phyloP scores from a whole-genome alignment of 345 rosid genomes.

The Trapa bicornis region DNA sequence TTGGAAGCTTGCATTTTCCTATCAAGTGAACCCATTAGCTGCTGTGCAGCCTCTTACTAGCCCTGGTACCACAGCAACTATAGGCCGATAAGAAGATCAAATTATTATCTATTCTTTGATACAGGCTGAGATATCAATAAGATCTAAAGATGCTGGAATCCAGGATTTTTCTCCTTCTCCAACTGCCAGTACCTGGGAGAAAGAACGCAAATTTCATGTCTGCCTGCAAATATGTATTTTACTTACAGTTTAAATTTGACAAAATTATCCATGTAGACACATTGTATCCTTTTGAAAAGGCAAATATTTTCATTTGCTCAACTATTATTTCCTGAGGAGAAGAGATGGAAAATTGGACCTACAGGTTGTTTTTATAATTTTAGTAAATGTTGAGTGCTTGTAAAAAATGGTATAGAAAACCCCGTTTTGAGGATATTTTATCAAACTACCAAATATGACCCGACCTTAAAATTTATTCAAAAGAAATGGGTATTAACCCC shows the following conservation, averaged over 20 bases:
- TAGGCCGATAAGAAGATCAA: slow-evolving; percentile 7
- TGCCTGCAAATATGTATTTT: background rate
- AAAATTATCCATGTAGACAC: background rate
- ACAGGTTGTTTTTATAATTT: no score
- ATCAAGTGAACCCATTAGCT: slow-evolving; percentile 87
- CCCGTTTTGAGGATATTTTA: no score
- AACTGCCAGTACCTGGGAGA: background rate
- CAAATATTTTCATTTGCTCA: background rate
- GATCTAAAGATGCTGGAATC: no score
- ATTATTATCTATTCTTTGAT: background rate
- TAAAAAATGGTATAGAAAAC: no score
- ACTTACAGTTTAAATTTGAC: background rate
- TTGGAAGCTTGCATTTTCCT: slow-evolving; percentile 86
- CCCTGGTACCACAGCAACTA: slow-evolving; percentile 12
- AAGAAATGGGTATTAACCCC: no score
- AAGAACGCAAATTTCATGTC: background rate
- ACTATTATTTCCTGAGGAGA: background rate
- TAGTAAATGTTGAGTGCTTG: no score
- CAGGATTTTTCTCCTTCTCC: no score
- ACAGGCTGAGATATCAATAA: background rate
- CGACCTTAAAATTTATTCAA: no score
- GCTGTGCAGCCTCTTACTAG: slow-evolving; percentile 62
- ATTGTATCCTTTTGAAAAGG: background rate
- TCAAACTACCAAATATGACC: no score
- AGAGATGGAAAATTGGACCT: no score